These are phyloP conservation scores for Colletotrichum horii DNA, from an alignment of 2,329 filamentous ascomycete species.

Conservation along the genomic window DNA sequence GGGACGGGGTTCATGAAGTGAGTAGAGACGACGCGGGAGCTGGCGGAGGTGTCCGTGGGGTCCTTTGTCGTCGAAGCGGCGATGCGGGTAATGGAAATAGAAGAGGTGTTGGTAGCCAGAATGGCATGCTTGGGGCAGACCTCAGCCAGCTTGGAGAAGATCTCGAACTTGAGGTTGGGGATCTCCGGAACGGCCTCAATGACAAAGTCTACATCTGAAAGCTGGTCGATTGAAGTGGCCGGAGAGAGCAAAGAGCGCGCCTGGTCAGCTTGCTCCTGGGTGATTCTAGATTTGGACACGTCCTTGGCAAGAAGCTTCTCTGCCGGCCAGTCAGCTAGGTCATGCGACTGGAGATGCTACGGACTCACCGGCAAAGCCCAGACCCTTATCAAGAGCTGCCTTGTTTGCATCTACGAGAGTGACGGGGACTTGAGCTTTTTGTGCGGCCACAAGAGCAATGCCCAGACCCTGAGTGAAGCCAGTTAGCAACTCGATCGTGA, in stretches of 20 bases:
- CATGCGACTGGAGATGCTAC: not conserved
- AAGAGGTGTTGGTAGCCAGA: slow-evolving; percentile 97
- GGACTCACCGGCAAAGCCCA: slow-evolving; percentile 81
- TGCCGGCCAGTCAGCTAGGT: slow-evolving; percentile 35
- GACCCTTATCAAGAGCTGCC: slow-evolving; percentile 83
- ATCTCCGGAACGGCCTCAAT: slow-evolving; percentile 98
- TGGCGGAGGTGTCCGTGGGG: slow-evolving; percentile 78
- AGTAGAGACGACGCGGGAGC: slow-evolving; percentile 89
- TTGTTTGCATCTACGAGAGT: slow-evolving; percentile 85
- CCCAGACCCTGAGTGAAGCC: slow-evolving; percentile 74
- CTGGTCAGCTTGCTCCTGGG: slow-evolving; percentile 78
- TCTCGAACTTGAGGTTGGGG: slow-evolving; percentile 81
- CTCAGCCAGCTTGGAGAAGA: slow-evolving; percentile 83
- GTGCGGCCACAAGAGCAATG: slow-evolving; percentile 92
- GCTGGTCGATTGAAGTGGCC: slow-evolving; percentile 75
- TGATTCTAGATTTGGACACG: slow-evolving; percentile 84
- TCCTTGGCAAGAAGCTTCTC: slow-evolving; percentile 95
- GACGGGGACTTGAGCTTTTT: slow-evolving; percentile 83
- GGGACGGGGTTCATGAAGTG: slow-evolving; percentile 99
- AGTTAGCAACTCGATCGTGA: slow-evolving; percentile 25
- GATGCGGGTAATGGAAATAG: slow-evolving; percentile 95
- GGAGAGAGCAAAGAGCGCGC: slow-evolving; percentile 72
- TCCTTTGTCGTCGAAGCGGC: slow-evolving; percentile 83
- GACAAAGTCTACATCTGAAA: slow-evolving; percentile 89
- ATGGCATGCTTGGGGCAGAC: slow-evolving; percentile 86